Evolutionary conservation across 1,284 basidiomycete species (phyloP), one percentile per base, ranked within the genome.

Genomic region (Cutaneotrichosporon arboriforme): DNA sequence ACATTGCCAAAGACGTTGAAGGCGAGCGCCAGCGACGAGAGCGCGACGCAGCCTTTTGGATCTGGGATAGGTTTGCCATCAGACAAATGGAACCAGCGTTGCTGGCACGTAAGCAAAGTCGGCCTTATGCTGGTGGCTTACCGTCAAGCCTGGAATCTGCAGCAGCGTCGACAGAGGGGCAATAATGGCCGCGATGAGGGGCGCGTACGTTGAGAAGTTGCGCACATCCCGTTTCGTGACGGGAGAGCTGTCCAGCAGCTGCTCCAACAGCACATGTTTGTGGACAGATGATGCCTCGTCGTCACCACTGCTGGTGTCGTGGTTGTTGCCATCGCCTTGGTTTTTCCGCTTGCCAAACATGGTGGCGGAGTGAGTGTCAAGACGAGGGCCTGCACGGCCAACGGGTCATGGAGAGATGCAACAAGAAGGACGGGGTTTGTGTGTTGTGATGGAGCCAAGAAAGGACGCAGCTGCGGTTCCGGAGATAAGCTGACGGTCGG

Each of bases 1-100:
- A 64, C 57, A 54, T 79, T 79, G 21, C 77, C 78, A 8, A 76
- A 40, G 26, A 78, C 49, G 55, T 77, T 79, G 50, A 77, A 66
- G 2, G 61, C 64, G 4, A 78, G 67, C 1, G 76, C 75, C 3
- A 77, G 48, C 3, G 68, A 72, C 2, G 74, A 76, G 7, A 79
- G 62, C 18, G 60, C 66, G 15, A 78, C 52, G 22, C 66, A 76
- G 2, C 67, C 71, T 35, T 42, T 50, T 0, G 65, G 68, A 51
- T 78, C 77, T 2, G 60, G 53, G 23, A 72, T 61, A 1, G 49
- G 21, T 1, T 58, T 48, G 4, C 65, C 70, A 39, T 70, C 44
- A 42, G 62, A 57, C 10, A 41, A 33, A 56, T 54, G 23, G 59
- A 73, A 76, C 73, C 75, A 76, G 35, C 64, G 65, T 67, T 77